Evolutionary conservation across 2,329 filamentous ascomycete species (phyloP).

Genomic region (Aspergillus latus): DNA sequence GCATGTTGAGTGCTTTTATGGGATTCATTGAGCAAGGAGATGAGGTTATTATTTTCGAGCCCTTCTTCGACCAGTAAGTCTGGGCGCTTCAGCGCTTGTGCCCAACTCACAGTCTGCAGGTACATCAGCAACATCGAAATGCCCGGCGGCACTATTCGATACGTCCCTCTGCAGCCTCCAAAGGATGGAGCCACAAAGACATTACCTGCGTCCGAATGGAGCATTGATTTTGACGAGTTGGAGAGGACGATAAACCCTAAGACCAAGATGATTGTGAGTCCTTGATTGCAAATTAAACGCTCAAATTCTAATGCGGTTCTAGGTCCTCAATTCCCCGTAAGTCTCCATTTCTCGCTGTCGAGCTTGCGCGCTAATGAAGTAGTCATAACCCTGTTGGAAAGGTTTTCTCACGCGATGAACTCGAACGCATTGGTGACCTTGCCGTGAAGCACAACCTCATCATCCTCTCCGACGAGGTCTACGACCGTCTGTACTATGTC

Average conservation of each 20-base stretch:
- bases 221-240: constrained; percentile 77
- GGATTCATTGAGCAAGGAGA: constrained; percentile 91
- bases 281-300: background rate
- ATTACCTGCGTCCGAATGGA: constrained; percentile 85
- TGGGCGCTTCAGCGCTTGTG: too few species aligned
- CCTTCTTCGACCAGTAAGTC: constrained; percentile 90
- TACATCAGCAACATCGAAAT: constrained; percentile 99
- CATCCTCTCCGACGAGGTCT: constrained; percentile 89
- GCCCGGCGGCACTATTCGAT: constrained; percentile 91
- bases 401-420: constrained; percentile 81
- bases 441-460: constrained; percentile 93
- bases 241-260: constrained; percentile 76
- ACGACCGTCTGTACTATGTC: constrained; percentile 91
- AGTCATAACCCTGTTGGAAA: constrained; percentile 94
- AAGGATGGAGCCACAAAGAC: constrained; percentile 74
- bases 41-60: constrained; percentile 97
- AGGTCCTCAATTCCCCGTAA: constrained; percentile 54
- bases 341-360: constrained; percentile 11
- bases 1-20: constrained; percentile 98
- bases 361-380: constrained; percentile 15
- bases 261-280: constrained; percentile 88
- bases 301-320: constrained; percentile 3
- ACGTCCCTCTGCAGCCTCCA: constrained; percentile 92
- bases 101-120: constrained; percentile 34
- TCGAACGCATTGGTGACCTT: constrained; percentile 79